Base-by-base conservation (phyloP, 1,139 yeast genomes). In the Zygosaccharomyces sapae region DNA sequence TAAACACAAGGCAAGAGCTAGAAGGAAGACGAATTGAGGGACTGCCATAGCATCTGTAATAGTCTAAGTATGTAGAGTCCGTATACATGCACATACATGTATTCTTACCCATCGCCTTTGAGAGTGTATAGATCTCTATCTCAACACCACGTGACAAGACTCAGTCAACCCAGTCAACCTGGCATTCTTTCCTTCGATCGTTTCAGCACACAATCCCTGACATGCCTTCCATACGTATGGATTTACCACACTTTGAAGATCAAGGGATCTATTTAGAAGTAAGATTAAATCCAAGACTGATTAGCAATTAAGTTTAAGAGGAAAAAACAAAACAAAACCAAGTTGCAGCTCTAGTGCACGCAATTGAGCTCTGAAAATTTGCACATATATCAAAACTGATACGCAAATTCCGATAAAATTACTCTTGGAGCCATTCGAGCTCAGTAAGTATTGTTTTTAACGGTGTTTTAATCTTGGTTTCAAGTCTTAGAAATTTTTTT, bases 401-500 rank as follows among this genome's bases (percentile, higher is more conserved):
- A 5, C 8, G 34, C 8, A 12, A 8, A 31, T 3, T 31, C 18
- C 10, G 8, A 6, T 31, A 7, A 31, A 31, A 31, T 8, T 13
- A 31, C 34, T 31, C 34, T 31, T 31, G 3, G 8, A 12, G 18
- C 16, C 10, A 8, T 31, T 9, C 16, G 10, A 31, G 5, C 4
- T 12, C 18, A 31, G 8, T 31, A 12, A 13, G 18, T 9, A 5
- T 2, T 8, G 12, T 31, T 4, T 12, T 31, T 12, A 31, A 5
- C 25, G 7, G 7, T 2, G 25, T 22, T 7, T 4, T 22, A 13
- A 2, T 31, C 3, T 12, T 5, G 8, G 19, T 35, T 19, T 35
- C 30, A 43, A 46, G 38, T 40, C 34, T 40, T 40, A 31, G 5
- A 30, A 22, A n/a, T 27, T 16, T 25, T 35, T 25, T 20, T 39